Conservation (phyloP, 305 asterid species). For the Fraxinus greggii region DNA sequence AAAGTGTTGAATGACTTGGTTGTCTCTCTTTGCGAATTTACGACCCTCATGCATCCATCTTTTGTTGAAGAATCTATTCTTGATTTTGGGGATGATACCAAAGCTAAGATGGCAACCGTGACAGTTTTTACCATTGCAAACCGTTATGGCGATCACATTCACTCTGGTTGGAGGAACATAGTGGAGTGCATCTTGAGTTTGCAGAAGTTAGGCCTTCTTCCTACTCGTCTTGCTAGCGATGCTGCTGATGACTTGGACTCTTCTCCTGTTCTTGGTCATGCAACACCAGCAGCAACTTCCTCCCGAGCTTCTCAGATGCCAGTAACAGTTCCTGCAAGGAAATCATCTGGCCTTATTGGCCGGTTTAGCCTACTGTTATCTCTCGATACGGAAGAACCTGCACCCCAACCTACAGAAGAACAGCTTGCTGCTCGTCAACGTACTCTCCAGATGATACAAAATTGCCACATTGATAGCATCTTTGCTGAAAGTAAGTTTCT, state of each 20-base stretch:
- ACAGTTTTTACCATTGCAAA: conserved; percentile 83
- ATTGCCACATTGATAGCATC: conserved; percentile 76
- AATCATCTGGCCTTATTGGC: conserved; percentile 82
- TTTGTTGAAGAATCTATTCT: conserved; percentile 60
- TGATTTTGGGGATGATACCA: conserved; percentile 69
- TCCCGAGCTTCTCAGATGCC: conserved; percentile 47
- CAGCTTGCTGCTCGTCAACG: conserved; percentile 79
- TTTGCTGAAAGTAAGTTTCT: conserved; percentile 92
- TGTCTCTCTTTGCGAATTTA: conserved; percentile 80
- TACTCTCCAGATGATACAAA: conserved; percentile 67
- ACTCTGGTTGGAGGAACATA: conserved; percentile 87
- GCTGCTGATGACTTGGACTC: conserved; percentile 70
- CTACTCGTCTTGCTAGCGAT: conserved; percentile 79
- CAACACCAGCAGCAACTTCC: conserved; percentile 38
- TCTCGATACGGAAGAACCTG: conserved; percentile 80
- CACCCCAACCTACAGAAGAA: conserved; percentile 76
- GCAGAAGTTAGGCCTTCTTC: conserved; percentile 85
- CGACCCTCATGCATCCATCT: conserved; percentile 66
- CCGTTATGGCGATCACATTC: conserved; percentile 79
- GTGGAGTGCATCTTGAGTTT: conserved; percentile 84
- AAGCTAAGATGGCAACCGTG: conserved; percentile 80
- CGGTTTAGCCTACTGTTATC: conserved; percentile 79
- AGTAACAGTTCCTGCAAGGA: conserved; percentile 50
- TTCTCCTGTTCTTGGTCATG: conserved; percentile 45
- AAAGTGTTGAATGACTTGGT: conserved; percentile 83